Base-by-base conservation (phyloP, 2,329 filamentous ascomycete genomes). In the Aspergillus sp. region DNA sequence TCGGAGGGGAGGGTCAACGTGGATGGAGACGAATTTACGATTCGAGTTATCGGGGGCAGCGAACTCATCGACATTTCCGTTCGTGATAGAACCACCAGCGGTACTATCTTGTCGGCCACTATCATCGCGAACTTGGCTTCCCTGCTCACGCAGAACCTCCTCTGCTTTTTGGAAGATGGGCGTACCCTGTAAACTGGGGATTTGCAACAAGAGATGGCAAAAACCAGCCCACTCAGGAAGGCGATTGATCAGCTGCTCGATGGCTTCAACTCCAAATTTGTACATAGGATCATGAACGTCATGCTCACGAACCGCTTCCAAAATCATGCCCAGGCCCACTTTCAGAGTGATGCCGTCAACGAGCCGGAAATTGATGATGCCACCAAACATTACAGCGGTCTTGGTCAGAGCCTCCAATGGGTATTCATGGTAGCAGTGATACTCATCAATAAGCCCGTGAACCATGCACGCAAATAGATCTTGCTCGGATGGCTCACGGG, bases 381-480 rank as follows among this genome's bases (percentile, higher is more conserved):
- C 95, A 59, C 95, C 95, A 74, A 99, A 99, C 30, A 99, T 85
- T 9, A 99, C 93, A 4, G 95, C 94, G 0, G 95, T 99, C 11
- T 94, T 98, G 7, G 94, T 94, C 54, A 99, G 82, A 6, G 95
- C 95, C 72, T 97, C 94, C n/a, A 97, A 83, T 0, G 96, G 96
- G 76, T 99, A 99, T 72, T 96, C 93, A 46, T 91, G 87, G 74
- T 97, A 99, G 72, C 97, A 96, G 59, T 90, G 90, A 75, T 97
- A 99, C 80, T 99, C 95, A 70, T 99, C 95, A 70, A 99, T 97
- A 4, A 99, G 82, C 0, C 95, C 95, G 72, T 97, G 93, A 41
- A 99, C 96, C 93, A 99, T 99, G 80, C 94, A 97, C 15, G 94
- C 91, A 74, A 99, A 99, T 7, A 97, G 86, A 74, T 99, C 95